Evolutionary conservation across 148 eudicot genomes (phyloP).

Genomic region (Fallopia convolvulus): DNA sequence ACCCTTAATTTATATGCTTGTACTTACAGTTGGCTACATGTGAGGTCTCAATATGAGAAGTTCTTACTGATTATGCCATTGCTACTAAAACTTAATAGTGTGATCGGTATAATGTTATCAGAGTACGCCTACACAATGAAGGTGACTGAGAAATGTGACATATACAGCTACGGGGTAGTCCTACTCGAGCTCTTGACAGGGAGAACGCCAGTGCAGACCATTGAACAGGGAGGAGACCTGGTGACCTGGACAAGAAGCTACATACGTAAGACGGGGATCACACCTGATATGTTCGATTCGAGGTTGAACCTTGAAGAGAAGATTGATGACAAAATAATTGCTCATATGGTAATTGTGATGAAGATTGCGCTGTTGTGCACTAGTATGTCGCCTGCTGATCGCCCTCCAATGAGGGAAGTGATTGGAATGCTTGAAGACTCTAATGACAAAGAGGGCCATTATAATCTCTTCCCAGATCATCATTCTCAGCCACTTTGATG

Average conservation of each 20-base stretch:
- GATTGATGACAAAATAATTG: constrained; percentile 18
- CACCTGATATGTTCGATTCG: constrained; percentile 42
- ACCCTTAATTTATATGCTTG: too few species aligned
- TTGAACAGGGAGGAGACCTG: constrained; percentile 75
- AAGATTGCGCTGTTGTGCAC: constrained; percentile 84
- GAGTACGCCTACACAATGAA: constrained; percentile 96
- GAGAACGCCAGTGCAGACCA: constrained; percentile 67
- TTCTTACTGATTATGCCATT: background rate
- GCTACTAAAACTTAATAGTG: background rate
- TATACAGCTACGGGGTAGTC: constrained; percentile 85
- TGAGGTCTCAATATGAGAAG: too few species aligned
- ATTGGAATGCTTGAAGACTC: constrained; percentile 70
- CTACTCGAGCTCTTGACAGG: constrained; percentile 71
- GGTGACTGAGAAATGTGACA: constrained; percentile 79
- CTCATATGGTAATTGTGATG: constrained; percentile 62
- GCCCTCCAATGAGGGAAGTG: constrained; percentile 74
- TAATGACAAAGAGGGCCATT: constrained; percentile 21
- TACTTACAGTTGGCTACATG: too few species aligned
- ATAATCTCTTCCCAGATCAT: constrained; percentile 6
- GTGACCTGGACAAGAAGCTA: constrained; percentile 71
- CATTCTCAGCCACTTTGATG: background rate
- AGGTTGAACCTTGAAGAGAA: constrained; percentile 47
- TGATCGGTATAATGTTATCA: constrained; percentile 12
- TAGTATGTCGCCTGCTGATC: constrained; percentile 46
- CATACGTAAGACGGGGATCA: constrained; percentile 22